A percentile compares a stretch with the other conserved stretches of the same genome.
Conservation (phyloP, 441 rosid genomes). For the Jatropha multifida region DNA sequence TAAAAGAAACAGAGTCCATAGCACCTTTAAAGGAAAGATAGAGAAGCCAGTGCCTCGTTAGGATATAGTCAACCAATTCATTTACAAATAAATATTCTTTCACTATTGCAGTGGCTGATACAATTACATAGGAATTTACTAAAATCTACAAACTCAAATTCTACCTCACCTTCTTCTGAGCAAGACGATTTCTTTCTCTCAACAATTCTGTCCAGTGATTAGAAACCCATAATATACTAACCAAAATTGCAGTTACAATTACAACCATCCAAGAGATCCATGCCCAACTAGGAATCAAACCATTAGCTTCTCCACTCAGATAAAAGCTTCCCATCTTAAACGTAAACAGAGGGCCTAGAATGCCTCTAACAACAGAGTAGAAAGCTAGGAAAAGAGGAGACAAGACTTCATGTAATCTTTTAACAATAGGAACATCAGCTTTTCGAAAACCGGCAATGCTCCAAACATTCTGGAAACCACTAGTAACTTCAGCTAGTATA, state of each 20-base stretch:
- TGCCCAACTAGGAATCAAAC: conserved; percentile 65
- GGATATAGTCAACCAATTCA: neutral
- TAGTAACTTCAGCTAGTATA: conserved; percentile 71
- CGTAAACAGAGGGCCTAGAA: conserved; percentile 56
- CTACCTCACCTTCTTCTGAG: conserved; percentile 33
- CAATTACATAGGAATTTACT: neutral
- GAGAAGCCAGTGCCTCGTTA: neutral
- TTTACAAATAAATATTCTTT: neutral
- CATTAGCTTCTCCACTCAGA: conserved; percentile 36
- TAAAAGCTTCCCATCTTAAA: conserved; percentile 53
- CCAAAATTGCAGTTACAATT: conserved; percentile 49
- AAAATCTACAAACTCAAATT: neutral
- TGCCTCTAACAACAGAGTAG: conserved; percentile 61
- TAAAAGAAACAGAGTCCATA: neutral
- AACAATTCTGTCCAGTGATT: conserved; percentile 56
- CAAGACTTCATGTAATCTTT: conserved; percentile 39
- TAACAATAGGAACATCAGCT: conserved; percentile 43
- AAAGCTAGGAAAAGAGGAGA: conserved; percentile 53
- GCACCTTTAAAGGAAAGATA: neutral
- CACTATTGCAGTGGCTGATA: neutral
- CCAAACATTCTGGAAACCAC: conserved; percentile 73
- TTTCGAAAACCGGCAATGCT: conserved; percentile 47
- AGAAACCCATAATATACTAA: conserved; percentile 60
- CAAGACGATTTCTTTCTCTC: conserved; percentile 36
- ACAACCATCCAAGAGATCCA: conserved; percentile 83